A percentile compares a stretch with the other conserved stretches of the same genome.
Evolutionary conservation across 2,329 filamentous ascomycete species (phyloP).

Genomic region (Coniochaeta ligniaria): DNA sequence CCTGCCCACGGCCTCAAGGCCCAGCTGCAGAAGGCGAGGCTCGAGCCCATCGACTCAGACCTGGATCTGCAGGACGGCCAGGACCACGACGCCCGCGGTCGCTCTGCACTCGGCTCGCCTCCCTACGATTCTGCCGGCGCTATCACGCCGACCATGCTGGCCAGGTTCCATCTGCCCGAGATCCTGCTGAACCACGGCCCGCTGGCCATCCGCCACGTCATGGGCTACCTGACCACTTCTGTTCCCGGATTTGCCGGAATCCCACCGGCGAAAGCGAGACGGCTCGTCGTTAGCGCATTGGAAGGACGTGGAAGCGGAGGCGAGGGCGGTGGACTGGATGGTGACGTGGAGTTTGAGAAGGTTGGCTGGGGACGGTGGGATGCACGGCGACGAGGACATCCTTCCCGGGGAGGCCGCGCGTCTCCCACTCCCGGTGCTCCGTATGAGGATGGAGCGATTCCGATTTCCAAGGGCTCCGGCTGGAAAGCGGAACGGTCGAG

Average conservation of each 20-base stretch:
- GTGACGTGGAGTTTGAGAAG: slow-evolving; percentile 83
- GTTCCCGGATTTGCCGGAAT: slow-evolving; percentile 90
- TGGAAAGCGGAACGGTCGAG: slow-evolving; percentile 40
- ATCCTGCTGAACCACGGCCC: slow-evolving; percentile 88
- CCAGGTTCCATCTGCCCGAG: slow-evolving; percentile 82
- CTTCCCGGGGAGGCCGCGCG: slow-evolving; percentile 33
- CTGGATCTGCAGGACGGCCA: slow-evolving; percentile 71
- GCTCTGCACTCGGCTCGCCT: slow-evolving; percentile 31
- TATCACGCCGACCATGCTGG: slow-evolving; percentile 80
- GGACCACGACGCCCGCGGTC: slow-evolving; percentile 23
- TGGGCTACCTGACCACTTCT: slow-evolving; percentile 86
- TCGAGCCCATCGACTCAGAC: slow-evolving; percentile 73
- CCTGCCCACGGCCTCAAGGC: slow-evolving; percentile 73
- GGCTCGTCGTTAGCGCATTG: slow-evolving; percentile 85
- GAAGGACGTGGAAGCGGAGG: slow-evolving; percentile 63
- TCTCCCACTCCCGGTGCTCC: slow-evolving; percentile 33
- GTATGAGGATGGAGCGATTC: slow-evolving; percentile 44
- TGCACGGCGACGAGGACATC: slow-evolving; percentile 65
- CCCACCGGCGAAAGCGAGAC: slow-evolving; percentile 79
- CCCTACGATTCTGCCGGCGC: slow-evolving; percentile 65
- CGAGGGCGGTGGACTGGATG: slow-evolving; percentile 54
- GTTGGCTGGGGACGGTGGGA: slow-evolving; percentile 97
- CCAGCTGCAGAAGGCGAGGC: slow-evolving; percentile 50
- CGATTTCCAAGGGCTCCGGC: slow-evolving; percentile 40
- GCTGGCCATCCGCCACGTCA: slow-evolving; percentile 88